Evolutionary conservation across 1,284 basidiomycete species (phyloP).

Genomic region (Lentinula novae-zelandiae): DNA sequence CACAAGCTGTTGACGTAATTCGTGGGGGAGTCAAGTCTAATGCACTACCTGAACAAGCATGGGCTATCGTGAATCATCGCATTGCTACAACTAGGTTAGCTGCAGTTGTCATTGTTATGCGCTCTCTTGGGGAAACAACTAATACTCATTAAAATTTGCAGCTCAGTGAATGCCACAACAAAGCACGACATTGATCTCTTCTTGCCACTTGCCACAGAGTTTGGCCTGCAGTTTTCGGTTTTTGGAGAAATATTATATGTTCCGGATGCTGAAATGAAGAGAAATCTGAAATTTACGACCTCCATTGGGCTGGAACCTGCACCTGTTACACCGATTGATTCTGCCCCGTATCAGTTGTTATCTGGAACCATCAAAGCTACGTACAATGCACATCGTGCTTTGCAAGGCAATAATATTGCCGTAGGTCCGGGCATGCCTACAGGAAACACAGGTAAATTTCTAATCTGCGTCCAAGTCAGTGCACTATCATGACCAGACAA

Average conservation of each 20-base stretch:
- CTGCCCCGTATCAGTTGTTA: slow-evolving; percentile 37
- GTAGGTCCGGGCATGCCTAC: slow-evolving; percentile 34
- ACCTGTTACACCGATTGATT: slow-evolving; percentile 35
- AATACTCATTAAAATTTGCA: slow-evolving; percentile 8
- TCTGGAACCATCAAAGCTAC: slow-evolving; percentile 46
- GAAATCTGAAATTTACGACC: slow-evolving; percentile 25
- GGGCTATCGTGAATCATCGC: slow-evolving; percentile 57
- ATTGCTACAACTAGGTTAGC: slow-evolving; percentile 40
- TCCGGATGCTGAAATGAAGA: slow-evolving; percentile 13
- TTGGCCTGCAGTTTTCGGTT: slow-evolving; percentile 37
- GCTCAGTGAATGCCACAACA: slow-evolving; percentile 30
- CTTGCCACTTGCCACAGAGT: slow-evolving; percentile 27
- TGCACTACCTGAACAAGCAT: slow-evolving; percentile 54
- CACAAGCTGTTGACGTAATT: slow-evolving; percentile 56
- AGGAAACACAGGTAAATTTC: slow-evolving; percentile 31
- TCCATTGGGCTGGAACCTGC: slow-evolving; percentile 40
- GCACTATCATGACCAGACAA: not conserved
- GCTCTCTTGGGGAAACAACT: not conserved
- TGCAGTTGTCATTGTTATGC: not conserved
- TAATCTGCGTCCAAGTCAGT: not conserved
- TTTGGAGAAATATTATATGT: slow-evolving; percentile 35
- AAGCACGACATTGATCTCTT: slow-evolving; percentile 30
- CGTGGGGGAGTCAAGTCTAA: slow-evolving; percentile 58
- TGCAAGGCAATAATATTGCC: slow-evolving; percentile 22
- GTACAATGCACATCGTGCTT: slow-evolving; percentile 31